Evolutionary conservation across 1,284 basidiomycete species (phyloP), one percentile per base, ranked within the genome.

Genomic region (Cryptococcus sp.): DNA sequence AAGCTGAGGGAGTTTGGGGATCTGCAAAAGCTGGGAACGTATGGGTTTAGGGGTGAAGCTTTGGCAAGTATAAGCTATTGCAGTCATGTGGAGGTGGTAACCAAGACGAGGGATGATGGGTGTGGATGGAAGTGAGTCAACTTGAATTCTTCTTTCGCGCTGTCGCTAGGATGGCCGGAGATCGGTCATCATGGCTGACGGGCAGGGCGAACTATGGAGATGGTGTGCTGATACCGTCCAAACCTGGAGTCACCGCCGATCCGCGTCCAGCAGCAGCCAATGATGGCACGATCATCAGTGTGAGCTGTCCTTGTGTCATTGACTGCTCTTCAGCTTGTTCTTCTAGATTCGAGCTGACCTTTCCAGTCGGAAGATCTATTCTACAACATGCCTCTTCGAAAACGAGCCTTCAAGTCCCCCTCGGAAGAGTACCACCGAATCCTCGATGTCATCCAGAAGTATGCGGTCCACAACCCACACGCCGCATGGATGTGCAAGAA

Each of bases 1-100:
- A 98, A 98, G 68, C 76, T 99, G 10, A 79, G 82, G 0, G 80
- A 81, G 0, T 98, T 93, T 65, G 84, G 86, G 10, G 95, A 99
- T 67, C 72, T 99, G 40, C 82, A 84, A 35, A 78, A 76, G n/a
- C 79, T 99, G 41, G 79, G 81, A 3, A 98, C 95, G 0, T 98
- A 97, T 72, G 95, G 95, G 1, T 99, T 99, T 69, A 82, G 95
- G 48, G 95, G 95, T 26, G 95, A 99, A 73, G 95, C 95, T 0
- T 77, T 98, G 21, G 95, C 95, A 0, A 95, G 91, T 33, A 92
- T 99, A 53, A 94, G 91, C 25, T 92, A 95, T 73, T 90, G 97
- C 44, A 85, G 92, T 2, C 86, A 87, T 65, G 78, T 98, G 54
- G 82, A 83, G 18, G 87, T 98, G 9, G 75, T 89, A 12, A 95